Percentiles rank a stretch among this genome's conserved stretches.
phyloP scores from a whole-genome alignment of 495 filamentous ascomycete genomes.

The Niebla homalea region DNA sequence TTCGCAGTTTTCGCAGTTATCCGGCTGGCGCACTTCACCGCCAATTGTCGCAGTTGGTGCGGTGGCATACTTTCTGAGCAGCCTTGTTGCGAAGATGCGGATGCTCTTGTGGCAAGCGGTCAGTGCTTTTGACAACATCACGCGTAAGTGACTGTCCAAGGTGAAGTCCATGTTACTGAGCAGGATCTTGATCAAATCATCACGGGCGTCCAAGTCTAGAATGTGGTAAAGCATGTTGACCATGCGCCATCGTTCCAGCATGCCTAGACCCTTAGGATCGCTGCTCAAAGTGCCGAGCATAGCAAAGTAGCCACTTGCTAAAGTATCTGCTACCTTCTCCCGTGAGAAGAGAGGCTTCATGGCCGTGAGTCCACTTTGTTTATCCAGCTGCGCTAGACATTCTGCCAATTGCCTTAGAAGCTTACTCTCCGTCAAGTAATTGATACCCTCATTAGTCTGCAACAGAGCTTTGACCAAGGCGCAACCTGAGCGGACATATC shows the following conservation, averaged over 20 bases:
- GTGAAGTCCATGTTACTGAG: slow-evolving; percentile 86
- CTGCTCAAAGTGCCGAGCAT: slow-evolving; percentile 77
- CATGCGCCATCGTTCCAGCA: slow-evolving; percentile 93
- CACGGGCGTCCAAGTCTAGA: slow-evolving; percentile 74
- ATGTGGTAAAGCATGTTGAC: slow-evolving; percentile 99
- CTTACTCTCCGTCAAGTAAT: slow-evolving; percentile 83
- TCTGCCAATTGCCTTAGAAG: slow-evolving; percentile 85
- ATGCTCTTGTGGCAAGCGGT: slow-evolving; percentile 86
- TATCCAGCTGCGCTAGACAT: slow-evolving; percentile 87
- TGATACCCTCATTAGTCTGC: slow-evolving; percentile 68
- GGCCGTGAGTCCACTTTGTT: slow-evolving; percentile 80
- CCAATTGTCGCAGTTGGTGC: slow-evolving; percentile 27
- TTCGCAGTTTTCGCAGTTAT: slow-evolving; percentile 44
- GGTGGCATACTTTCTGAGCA: slow-evolving; percentile 70
- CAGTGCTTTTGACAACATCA: slow-evolving; percentile 83
- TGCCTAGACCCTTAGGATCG: slow-evolving; percentile 66
- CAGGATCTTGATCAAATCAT: slow-evolving; percentile 78
- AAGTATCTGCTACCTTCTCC: slow-evolving; percentile 66
- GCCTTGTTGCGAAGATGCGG: slow-evolving; percentile 70
- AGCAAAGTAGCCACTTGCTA: slow-evolving; percentile 86
- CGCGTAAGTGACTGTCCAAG: slow-evolving; percentile 74
- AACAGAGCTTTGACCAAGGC: slow-evolving; percentile 74
- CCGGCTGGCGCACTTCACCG: slow-evolving; percentile 18
- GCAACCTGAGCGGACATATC: slow-evolving; percentile 82
- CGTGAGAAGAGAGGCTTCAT: slow-evolving; percentile 75